Evolutionary conservation across 345 rosid genomes (phyloP).

Genomic region (Ceriops tagal): DNA sequence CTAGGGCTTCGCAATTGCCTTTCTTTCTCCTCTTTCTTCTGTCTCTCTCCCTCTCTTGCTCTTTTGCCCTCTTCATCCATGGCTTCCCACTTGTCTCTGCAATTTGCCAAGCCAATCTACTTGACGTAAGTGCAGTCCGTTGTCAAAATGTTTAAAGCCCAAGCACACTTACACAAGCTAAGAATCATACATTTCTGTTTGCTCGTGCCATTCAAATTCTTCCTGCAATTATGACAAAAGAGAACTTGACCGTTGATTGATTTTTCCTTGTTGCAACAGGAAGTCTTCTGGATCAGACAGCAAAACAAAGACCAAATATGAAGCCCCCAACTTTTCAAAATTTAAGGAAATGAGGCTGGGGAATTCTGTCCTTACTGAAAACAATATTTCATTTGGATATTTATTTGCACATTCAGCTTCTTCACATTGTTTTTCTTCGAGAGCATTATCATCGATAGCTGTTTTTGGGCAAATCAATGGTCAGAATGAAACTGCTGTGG

Average conservation of each 20-base stretch:
- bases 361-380: constrained; percentile 17
- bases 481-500: constrained; percentile 26
- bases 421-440: constrained; percentile 20
- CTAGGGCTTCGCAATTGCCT: not conserved
- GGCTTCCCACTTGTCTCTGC: constrained; percentile 43
- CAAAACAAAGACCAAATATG: constrained; percentile 19
- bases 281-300: constrained; percentile 26
- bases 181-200: not conserved
- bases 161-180: not conserved
- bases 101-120: constrained; percentile 19
- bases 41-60: not conserved
- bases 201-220: not conserved
- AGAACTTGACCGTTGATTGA: constrained; percentile 5
- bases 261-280: constrained; percentile 30
- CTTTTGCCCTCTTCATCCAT: constrained; percentile 23
- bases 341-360: constrained; percentile 25
- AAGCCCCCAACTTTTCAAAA: constrained; percentile 20
- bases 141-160: not conserved
- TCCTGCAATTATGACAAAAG: not conserved
- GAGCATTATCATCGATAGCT: constrained; percentile 30
- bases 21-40: not conserved
- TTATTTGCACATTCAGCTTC: constrained; percentile 16
- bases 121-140: constrained; percentile 34
- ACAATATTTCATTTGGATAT: constrained; percentile 14
- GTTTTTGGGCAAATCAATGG: constrained; percentile 27